Evolutionary conservation across 1,284 basidiomycete genomes (phyloP).

Genomic region (Ceratobasidium sp.): DNA sequence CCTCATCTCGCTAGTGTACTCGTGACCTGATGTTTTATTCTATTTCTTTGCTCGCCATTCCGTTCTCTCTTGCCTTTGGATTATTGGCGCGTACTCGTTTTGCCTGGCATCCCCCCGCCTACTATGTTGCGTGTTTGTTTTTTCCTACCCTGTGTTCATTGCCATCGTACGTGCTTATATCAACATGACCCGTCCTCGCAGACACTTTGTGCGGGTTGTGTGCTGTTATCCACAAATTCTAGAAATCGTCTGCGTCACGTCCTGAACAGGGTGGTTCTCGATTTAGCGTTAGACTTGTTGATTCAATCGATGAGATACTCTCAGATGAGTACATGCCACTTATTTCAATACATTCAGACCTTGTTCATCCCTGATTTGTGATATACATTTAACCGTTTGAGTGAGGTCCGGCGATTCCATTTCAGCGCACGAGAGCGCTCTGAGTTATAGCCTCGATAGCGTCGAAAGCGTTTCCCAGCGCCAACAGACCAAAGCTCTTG

Average conservation of each 20-base stretch:
- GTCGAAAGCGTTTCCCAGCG: constrained; percentile 58
- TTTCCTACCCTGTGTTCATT: constrained; percentile 41
- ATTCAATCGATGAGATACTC: constrained; percentile 1
- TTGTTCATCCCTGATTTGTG: background rate
- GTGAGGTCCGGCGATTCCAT: background rate
- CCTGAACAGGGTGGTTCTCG: background rate
- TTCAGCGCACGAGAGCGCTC: constrained; percentile 22
- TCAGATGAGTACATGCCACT: constrained; percentile 1
- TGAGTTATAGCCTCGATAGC: constrained; percentile 40
- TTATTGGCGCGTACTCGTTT: constrained; percentile 39
- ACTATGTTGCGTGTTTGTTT: constrained; percentile 43
- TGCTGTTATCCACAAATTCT: constrained; percentile 8
- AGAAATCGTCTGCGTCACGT: constrained; percentile 24
- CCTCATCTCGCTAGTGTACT: constrained; percentile 32
- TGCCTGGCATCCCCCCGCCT: constrained; percentile 39
- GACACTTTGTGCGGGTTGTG: constrained; percentile 14
- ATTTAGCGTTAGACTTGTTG: background rate
- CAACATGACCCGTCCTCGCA: constrained; percentile 36
- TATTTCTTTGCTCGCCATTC: constrained; percentile 31
- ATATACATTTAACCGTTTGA: background rate
- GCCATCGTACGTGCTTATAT: constrained; percentile 44
- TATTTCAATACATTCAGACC: constrained; percentile 6
- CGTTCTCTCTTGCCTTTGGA: constrained; percentile 32
- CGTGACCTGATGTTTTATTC: constrained; percentile 36
- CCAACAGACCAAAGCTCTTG: constrained; percentile 76